Conservation (phyloP, 2,329 filamentous ascomycete species). For the Microdochium nivale region DNA sequence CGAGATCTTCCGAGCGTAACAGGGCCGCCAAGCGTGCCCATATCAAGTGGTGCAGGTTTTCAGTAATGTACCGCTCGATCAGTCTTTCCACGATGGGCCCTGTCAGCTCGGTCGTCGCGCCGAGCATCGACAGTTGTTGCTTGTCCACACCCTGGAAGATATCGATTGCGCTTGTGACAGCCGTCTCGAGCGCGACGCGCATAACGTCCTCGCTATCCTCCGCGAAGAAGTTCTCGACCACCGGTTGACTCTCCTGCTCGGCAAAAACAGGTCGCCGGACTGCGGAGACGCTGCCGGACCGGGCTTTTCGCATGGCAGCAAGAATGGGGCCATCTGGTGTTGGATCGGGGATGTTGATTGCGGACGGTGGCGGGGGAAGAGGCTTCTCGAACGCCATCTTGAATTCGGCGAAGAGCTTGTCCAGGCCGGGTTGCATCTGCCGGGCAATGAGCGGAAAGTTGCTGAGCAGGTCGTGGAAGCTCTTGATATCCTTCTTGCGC, state of each 20-base stretch:
- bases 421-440: constrained; percentile 89
- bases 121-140: constrained; percentile 83
- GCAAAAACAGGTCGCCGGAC: constrained; percentile 22
- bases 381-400: constrained; percentile 77
- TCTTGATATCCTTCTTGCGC: constrained; percentile 83
- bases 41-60: constrained; percentile 84
- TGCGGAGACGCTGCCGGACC: constrained; percentile 38
- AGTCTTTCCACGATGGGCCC: constrained; percentile 86
- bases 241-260: constrained; percentile 32
- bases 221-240: constrained; percentile 60
- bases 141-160: constrained; percentile 94
- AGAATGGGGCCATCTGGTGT: constrained; percentile 46
- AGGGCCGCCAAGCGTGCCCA: constrained; percentile 76
- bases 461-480: constrained; percentile 80
- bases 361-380: constrained; percentile 64
- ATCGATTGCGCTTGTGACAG: constrained; percentile 88
- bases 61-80: constrained; percentile 89
- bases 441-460: constrained; percentile 92
- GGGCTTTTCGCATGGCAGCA: constrained; percentile 44
- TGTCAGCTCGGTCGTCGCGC: constrained; percentile 87
- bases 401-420: constrained; percentile 86
- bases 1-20: constrained; percentile 72
- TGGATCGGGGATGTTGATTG: constrained; percentile 49
- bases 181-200: constrained; percentile 80
- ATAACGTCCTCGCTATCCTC: constrained; percentile 91